Base-by-base conservation (phyloP, 1,284 basidiomycete species). In the Malassezia caprae region DNA sequence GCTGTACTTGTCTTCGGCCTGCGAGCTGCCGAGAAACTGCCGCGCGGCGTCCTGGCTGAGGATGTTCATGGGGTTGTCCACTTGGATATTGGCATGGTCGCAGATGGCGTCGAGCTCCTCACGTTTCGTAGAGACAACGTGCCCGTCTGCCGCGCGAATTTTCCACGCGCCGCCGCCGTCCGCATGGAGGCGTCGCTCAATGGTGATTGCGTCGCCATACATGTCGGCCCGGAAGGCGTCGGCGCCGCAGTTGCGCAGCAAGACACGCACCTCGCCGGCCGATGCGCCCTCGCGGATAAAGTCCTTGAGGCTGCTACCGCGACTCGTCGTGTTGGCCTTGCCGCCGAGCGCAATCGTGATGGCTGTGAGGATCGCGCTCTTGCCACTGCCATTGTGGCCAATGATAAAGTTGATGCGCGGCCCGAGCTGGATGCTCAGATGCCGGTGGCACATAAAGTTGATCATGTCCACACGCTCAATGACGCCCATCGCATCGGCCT, bases 321-420 rank as follows among this genome's bases (percentile, higher is more conserved):
- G 83, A 21, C 62, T 68, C 2, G 94, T 98, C 0, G 85, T 82
- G 24, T 77, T 82, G 2, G 91, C 87, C 75, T 93, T 96, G 1
- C 90, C 90, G 45, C 94, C 94, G 0, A 99, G 80, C 3, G 88
- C 91, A 17, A 98, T 82, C 1, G 90, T 90, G 61, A 99, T 84
- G 2, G 86, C 94, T 8, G 93, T 90, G 30, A 98, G 80, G 35
- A 96, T 84, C 1, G 94, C 91, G 71, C 88, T 93, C 78, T 98
- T 98, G 12, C 94, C 69, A 53, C 72, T 74, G 39, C 80, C 80
- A 65, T 81, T 82, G 79, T 74, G 77, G 80, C 94, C 94, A 54
- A 96, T 93, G 62, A 99, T 86, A 72, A 98, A 96, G 77, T 98
- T 96, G 72, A 96, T 86, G 74, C 90, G 88, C 3, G 85, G 84